Conservation (phyloP, 345 rosid genomes). For the Orychophragmus violaceus region DNA sequence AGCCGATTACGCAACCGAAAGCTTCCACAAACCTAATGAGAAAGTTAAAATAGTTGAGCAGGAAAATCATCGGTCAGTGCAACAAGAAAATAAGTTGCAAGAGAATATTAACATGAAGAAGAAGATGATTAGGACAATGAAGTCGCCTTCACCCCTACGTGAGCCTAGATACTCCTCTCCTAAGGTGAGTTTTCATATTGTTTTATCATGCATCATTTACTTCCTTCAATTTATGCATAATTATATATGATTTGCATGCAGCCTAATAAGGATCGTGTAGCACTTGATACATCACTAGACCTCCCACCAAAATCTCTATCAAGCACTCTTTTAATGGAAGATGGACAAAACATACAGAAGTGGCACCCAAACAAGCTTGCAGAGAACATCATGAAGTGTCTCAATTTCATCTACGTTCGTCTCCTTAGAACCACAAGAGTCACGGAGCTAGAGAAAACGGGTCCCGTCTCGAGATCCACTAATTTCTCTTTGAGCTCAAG, state of each 20-base stretch:
- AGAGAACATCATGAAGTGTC: constrained; percentile 70
- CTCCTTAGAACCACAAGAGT: constrained; percentile 81
- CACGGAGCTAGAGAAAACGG: constrained; percentile 68
- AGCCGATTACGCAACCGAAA: constrained; percentile 52
- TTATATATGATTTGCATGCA: constrained; percentile 34
- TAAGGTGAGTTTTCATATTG: constrained; percentile 33
- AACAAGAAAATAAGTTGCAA: constrained; percentile 33
- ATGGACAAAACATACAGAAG: constrained; percentile 45
- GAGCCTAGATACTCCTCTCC: constrained; percentile 64
- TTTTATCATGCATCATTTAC: neutral
- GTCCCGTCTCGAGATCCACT: constrained; percentile 57
- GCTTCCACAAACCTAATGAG: constrained; percentile 43
- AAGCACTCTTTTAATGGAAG: constrained; percentile 46
- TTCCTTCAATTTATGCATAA: neutral
- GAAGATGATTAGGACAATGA: constrained; percentile 40
- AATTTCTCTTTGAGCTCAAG: constrained; percentile 51
- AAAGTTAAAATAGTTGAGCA: constrained; percentile 27
- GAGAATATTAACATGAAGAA: constrained; percentile 28
- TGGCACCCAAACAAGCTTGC: constrained; percentile 83
- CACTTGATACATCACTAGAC: constrained; percentile 37
- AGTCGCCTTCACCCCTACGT: constrained; percentile 61
- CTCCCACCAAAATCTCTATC: constrained; percentile 47
- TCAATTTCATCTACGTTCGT: constrained; percentile 64
- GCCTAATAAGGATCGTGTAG: constrained; percentile 52
- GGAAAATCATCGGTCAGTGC: constrained; percentile 28